These are phyloP conservation scores for Craterostigma plantagineum DNA, from an alignment of 257 asterid species.

Conservation along the genomic window DNA sequence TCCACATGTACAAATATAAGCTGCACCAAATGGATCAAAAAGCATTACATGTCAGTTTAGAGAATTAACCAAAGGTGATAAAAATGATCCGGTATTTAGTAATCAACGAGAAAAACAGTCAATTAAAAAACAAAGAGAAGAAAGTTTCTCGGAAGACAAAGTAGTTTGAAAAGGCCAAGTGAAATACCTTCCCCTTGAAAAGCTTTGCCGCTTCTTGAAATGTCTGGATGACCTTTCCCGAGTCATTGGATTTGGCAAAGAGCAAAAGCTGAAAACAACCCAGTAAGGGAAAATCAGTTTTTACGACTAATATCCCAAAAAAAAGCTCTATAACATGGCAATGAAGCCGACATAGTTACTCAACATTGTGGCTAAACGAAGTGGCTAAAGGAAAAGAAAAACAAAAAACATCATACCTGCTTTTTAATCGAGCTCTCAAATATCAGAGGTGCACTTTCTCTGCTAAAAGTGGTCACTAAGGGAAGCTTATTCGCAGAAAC, in stretches of 20 bases:
- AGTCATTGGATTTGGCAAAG: constrained; percentile 43
- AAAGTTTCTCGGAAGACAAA: constrained; percentile 2
- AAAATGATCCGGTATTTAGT: too few relatives aligned
- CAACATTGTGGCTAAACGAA: too few relatives aligned
- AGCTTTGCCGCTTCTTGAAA: constrained; percentile 82
- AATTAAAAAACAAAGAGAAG: too few relatives aligned
- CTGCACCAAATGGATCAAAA: constrained; percentile 30
- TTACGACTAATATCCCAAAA: background rate
- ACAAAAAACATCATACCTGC: constrained; percentile 48
- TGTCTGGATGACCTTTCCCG: constrained; percentile 27
- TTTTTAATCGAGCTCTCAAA: constrained; percentile 72
- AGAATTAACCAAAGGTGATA: constrained; percentile 2
- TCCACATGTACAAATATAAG: constrained; percentile 58
- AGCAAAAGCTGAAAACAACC: constrained; percentile 51
- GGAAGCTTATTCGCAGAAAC: constrained; percentile 79
- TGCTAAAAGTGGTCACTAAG: constrained; percentile 54
- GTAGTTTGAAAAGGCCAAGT: constrained; percentile 4
- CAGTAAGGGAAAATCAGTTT: constrained; percentile 3
- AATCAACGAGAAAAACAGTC: too few relatives aligned
- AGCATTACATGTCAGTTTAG: constrained; percentile 5
- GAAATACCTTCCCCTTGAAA: constrained; percentile 81
- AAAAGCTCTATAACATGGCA: background rate
- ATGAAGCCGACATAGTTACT: too few relatives aligned
- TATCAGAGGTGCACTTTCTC: constrained; percentile 58
- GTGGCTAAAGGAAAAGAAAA: background rate